Base-by-base conservation (phyloP, 2,329 filamentous ascomycete species). In the Fusarium redolens region DNA sequence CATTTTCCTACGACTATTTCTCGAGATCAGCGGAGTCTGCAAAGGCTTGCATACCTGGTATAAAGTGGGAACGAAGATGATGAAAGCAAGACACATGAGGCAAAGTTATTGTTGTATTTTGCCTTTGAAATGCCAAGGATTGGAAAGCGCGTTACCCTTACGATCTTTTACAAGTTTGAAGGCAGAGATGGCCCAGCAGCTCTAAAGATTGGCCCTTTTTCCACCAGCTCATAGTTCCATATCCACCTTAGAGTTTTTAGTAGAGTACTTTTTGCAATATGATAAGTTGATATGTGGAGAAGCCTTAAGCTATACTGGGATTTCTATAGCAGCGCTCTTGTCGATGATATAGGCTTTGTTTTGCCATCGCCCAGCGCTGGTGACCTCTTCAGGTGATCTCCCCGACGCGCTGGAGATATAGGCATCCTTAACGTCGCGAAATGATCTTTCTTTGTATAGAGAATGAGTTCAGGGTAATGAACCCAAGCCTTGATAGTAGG, bases 1-100 rank as follows among this genome's bases (percentile, higher is more conserved):
- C 1, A 9, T 4, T 22, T 18, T 37, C 7, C 22, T 4, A 13
- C 20, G 4, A 14, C 3, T 4, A 33, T 10, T 0, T 12, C 11
- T 3, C 3, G 7, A 22, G 7, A 33, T 2, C 5, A 14, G 7
- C 8, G 3, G 5, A 14, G 7, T 13, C 7, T 22, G 11, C 0
- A 5, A 31, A 2, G 3, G 15, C 11, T 18, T 33, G 5, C 7
- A 10, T 2, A 33, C 3, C 2, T 13, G 30, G 3, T 14, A 18
- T 5, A 14, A 33, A 28, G 28, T 28, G 28, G 28, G 28, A 28
- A 28, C 28, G 7, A 5, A 1, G n/a, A 5, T 4, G 7, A 3
- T 33, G 9, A 37, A 11, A 18, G 17, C 17, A 38, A 38, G 37
- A 20, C 10, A 38, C 10, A 38, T 11, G 37, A 12, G 37, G 5